A percentile compares a stretch with the other conserved stretches of the same genome.
phyloP scores from a whole-genome alignment of 179 eudicot genomes.

The Drosera spatulata region DNA sequence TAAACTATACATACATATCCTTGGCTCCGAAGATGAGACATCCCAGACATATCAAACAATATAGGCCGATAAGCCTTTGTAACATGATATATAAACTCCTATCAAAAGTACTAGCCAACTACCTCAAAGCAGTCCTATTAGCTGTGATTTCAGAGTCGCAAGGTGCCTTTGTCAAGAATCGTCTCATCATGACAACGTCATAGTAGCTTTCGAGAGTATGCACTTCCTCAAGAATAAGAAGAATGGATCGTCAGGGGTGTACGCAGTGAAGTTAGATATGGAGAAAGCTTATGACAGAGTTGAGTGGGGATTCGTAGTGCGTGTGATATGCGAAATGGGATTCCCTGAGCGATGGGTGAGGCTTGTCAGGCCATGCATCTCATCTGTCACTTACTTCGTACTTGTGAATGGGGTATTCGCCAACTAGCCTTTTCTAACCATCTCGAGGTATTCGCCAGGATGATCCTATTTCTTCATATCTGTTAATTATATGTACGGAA shows the following conservation, averaged over 20 bases:
- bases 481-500: background rate
- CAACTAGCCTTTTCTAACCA: background rate
- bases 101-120: background rate
- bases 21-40: too few species aligned
- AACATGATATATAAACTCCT: conserved; percentile 1
- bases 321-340: background rate
- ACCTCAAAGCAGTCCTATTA: background rate
- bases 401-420: background rate
- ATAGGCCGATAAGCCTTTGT: background rate
- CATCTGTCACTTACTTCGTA: background rate
- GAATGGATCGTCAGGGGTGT: background rate
- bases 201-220: conserved; percentile 1
- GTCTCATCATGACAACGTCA: conserved; percentile 4
- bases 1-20: too few species aligned
- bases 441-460: background rate
- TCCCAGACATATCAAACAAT: too few species aligned
- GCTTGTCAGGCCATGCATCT: background rate
- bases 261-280: conserved; percentile 2
- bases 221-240: background rate
- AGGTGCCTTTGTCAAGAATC: conserved; percentile 1
- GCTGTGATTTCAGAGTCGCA: background rate
- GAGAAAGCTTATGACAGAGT: background rate
- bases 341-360: background rate
- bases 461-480: background rate
- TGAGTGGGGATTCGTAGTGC: background rate